Evolutionary conservation across 768 basidiomycete species (phyloP).

Genomic region (Royoungia palumana): DNA sequence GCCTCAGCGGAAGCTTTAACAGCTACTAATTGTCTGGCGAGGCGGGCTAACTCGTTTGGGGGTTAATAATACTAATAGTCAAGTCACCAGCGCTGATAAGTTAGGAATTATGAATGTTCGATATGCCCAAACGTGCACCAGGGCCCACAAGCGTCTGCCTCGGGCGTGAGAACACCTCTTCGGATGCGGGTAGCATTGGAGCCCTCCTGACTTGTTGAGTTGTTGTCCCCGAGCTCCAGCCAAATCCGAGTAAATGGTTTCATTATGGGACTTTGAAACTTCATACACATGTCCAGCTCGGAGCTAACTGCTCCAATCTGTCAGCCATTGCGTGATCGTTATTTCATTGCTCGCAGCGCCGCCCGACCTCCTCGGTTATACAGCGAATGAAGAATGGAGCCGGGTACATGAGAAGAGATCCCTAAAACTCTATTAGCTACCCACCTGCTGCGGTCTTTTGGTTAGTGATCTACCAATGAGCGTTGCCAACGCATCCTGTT

Average conservation of each 20-base stretch:
- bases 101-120: too few relatives aligned
- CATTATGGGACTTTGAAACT: not conserved
- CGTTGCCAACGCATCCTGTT: slow-evolving; percentile 5
- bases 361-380: not conserved
- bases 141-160: slow-evolving; percentile 1
- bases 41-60: not conserved
- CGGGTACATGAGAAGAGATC: slow-evolving; percentile 10
- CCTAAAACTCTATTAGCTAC: slow-evolving; percentile 33
- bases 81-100: not conserved
- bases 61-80: not conserved
- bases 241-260: not conserved
- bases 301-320: slow-evolving; percentile 6
- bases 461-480: slow-evolving; percentile 25
- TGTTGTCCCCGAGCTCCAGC: not conserved
- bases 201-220: too few relatives aligned
- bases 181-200: too few relatives aligned
- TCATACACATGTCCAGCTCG: too few relatives aligned
- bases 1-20: not conserved
- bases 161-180: slow-evolving; percentile 7
- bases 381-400: slow-evolving; percentile 3
- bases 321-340: not conserved
- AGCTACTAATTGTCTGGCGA: too few relatives aligned
- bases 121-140: slow-evolving; percentile 3
- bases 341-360: not conserved
- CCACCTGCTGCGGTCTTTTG: slow-evolving; percentile 15